Conservation (phyloP, 1,284 basidiomycete genomes). For the Irpex sp. region DNA sequence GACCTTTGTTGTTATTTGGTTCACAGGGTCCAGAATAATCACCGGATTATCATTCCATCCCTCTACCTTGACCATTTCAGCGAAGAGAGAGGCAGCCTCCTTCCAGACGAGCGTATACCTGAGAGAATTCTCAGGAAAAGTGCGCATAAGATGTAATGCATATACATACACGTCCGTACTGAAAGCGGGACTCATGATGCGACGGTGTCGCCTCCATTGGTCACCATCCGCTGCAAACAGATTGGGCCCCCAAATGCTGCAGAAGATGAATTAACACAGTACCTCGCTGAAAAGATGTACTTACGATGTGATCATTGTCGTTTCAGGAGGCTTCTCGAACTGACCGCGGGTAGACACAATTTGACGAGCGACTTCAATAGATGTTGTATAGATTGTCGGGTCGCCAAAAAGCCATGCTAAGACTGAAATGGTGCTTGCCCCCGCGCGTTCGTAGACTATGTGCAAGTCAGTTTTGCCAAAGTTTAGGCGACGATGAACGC, state of each 20-base stretch:
- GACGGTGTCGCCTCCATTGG: slow-evolving; percentile 16
- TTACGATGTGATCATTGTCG: slow-evolving; percentile 3
- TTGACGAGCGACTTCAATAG: slow-evolving; percentile 10
- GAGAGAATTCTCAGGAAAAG: neutral
- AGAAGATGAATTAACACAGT: neutral
- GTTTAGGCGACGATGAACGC: neutral
- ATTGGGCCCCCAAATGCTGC: slow-evolving; percentile 12
- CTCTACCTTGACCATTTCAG: slow-evolving; percentile 17
- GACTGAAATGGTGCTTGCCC: slow-evolving; percentile 11
- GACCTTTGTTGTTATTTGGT: slow-evolving; percentile 16
- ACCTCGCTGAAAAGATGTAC: neutral
- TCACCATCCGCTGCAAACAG: slow-evolving; percentile 11
- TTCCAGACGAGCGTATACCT: slow-evolving; percentile 9
- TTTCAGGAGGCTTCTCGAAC: slow-evolving; percentile 11
- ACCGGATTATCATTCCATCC: slow-evolving; percentile 7
- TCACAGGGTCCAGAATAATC: slow-evolving; percentile 5
- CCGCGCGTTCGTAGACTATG: slow-evolving; percentile 9
- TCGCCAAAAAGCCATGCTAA: slow-evolving; percentile 9
- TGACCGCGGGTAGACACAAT: slow-evolving; percentile 8
- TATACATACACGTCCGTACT: slow-evolving; percentile 10
- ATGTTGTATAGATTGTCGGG: slow-evolving; percentile 13
- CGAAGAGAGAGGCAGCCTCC: slow-evolving; percentile 14
- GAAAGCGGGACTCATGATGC: slow-evolving; percentile 12
- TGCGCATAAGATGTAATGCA: neutral
- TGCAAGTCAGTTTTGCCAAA: neutral